These are phyloP conservation scores for Lasiosphaeriaceae sp. DNA, from an alignment of 495 filamentous ascomycete species.

Conservation along the genomic window DNA sequence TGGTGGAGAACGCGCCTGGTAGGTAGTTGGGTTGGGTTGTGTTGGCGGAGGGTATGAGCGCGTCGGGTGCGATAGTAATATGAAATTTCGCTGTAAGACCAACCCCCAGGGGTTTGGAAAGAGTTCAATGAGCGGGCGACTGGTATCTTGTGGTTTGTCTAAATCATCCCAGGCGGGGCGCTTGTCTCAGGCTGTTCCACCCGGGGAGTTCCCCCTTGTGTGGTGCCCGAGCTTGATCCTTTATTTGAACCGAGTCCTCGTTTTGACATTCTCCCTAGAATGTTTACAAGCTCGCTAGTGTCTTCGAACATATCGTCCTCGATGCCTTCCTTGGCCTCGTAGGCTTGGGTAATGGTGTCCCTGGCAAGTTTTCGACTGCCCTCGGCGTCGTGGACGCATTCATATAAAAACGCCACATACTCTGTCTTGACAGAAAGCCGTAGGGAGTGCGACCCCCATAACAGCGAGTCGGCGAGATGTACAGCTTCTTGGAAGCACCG, in stretches of 20 bases:
- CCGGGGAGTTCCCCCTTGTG: constrained; percentile 24
- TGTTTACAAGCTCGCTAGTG: constrained; percentile 68
- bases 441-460: constrained; percentile 86
- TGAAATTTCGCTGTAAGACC: no score
- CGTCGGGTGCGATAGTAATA: no score
- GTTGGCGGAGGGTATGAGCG: no score
- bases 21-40: no score
- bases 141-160: not conserved
- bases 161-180: constrained; percentile 6
- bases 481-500: constrained; percentile 77
- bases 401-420: constrained; percentile 91
- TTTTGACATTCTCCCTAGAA: constrained; percentile 75
- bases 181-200: constrained; percentile 9
- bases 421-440: constrained; percentile 89
- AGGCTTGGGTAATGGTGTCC: constrained; percentile 83
- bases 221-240: constrained; percentile 22
- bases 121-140: no score
- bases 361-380: constrained; percentile 72
- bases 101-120: no score
- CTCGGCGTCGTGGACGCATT: constrained; percentile 80
- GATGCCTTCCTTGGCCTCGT: constrained; percentile 85
- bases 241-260: constrained; percentile 47
- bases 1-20: no score
- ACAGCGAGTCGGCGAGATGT: constrained; percentile 63
- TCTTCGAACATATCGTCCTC: constrained; percentile 85